phyloP scores from a whole-genome alignment of 2,329 filamentous ascomycete species.

The Clarireedia hainanense region DNA sequence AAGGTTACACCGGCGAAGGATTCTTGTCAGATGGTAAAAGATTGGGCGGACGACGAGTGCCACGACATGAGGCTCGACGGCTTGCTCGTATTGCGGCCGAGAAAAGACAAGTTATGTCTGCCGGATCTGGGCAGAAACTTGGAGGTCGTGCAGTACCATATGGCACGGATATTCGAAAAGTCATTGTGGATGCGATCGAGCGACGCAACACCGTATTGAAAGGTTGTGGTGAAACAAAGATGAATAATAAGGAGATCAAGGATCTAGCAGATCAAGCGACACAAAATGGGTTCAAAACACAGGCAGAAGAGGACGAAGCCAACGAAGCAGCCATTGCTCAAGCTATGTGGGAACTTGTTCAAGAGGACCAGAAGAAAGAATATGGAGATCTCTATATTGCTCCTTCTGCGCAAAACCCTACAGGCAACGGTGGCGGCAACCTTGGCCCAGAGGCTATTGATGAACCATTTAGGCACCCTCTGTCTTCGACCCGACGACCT shows the following conservation, averaged over 20 bases:
- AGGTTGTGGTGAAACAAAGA: slow-evolving; percentile 64
- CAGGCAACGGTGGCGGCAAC: slow-evolving; percentile 26
- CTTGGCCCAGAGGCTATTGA: slow-evolving; percentile 4
- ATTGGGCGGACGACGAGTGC: slow-evolving; percentile 61
- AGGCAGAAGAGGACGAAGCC: slow-evolving; percentile 80
- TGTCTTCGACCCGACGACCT: slow-evolving; percentile 14
- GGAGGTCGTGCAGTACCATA: slow-evolving; percentile 53
- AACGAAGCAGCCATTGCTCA: slow-evolving; percentile 82
- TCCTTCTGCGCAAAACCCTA: slow-evolving; percentile 25
- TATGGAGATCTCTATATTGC: slow-evolving; percentile 25
- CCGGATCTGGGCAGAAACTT: slow-evolving; percentile 62
- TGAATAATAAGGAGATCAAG: slow-evolving; percentile 57
- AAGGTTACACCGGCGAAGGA: slow-evolving; percentile 85
- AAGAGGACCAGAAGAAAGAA: slow-evolving; percentile 52
- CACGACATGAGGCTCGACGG: slow-evolving; percentile 64
- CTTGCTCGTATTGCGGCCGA: slow-evolving; percentile 69
- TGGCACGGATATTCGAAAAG: slow-evolving; percentile 60
- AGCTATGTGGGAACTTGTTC: slow-evolving; percentile 77
- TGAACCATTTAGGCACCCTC: neutral
- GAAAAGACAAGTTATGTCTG: slow-evolving; percentile 49
- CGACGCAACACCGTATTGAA: slow-evolving; percentile 57
- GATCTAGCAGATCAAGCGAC: slow-evolving; percentile 57
- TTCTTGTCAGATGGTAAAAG: slow-evolving; percentile 71
- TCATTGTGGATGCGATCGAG: slow-evolving; percentile 65
- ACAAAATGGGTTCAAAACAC: slow-evolving; percentile 68